Evolutionary conservation across 2,329 filamentous ascomycete species (phyloP), one percentile per base, ranked within the genome.

Genomic region (Purpureocillium lavendulum): DNA sequence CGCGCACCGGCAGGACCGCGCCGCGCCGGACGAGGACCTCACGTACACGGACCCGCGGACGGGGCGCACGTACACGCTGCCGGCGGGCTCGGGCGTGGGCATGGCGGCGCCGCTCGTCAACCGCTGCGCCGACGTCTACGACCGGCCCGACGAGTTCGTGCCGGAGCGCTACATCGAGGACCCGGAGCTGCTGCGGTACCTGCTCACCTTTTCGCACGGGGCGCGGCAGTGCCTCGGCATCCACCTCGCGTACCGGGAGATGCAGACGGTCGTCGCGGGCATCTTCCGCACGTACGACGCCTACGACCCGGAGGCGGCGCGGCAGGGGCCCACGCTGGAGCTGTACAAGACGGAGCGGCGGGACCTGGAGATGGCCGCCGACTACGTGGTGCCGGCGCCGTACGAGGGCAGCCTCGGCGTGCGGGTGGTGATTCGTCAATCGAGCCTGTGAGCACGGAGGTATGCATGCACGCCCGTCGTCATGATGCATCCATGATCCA

Each of bases 1-100:
- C 3, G 67, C 64, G n/a, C 61, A 69, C 38, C 52, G 66, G 4
- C 58, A 74, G 2, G 65, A 71, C 38, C 69, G 72, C 1, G 55
- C 70, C 14, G 68, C 70, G 0, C 66, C 70, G 2, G 49, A 57
- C 21, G 58, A 62, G 43, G 47, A 50, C 3, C 47, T 61, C 15
- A 42, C 53, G 30, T 54, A 54, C 17, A 42, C 46, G n/a, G 60
- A 62, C 35, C 43, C 40, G 3, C 45, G 46, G 35, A 51, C 50
- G 4, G 50, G 49, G 29, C 51, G 46, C 32, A 40, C 48, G 17
- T 58, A 56, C 51, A 47, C 45, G 13, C 50, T 64, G 9, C 58
- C 60, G 12, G 51, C 53, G 2, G 55, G 57, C n/a, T 56, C 55
- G 7, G 53, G 59, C 7, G 49, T 64, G 29, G 58, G 61, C 43